These are phyloP conservation scores for Pseudocercospora vitis DNA, from an alignment of 2,329 filamentous ascomycete genomes.

Conservation along the genomic window DNA sequence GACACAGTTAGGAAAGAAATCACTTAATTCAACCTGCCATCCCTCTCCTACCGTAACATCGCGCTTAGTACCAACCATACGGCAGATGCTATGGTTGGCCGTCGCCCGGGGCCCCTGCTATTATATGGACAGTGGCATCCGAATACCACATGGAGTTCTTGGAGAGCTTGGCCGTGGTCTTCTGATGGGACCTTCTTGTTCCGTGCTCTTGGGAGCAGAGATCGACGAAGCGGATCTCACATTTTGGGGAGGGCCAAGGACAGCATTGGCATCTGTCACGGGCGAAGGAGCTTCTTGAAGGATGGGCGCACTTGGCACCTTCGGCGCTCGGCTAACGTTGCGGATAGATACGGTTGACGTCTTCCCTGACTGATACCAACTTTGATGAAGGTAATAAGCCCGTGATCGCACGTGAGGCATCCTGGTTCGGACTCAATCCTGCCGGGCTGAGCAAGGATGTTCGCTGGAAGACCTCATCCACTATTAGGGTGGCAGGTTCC, in stretches of 20 bases:
- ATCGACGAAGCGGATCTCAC: background rate
- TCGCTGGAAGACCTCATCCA: slow-evolving; percentile 3
- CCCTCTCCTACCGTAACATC: background rate
- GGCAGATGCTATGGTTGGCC: no score
- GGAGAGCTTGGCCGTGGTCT: slow-evolving; percentile 12
- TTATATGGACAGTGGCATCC: no score
- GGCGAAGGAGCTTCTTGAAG: slow-evolving; percentile 3
- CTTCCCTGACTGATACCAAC: no score
- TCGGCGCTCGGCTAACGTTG: background rate
- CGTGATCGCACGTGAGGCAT: no score
- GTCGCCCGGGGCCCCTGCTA: no score
- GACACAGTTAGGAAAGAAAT: no score
- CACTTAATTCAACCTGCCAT: no score
- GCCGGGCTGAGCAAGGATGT: background rate
- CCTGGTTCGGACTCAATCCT: no score
- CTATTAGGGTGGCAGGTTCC: no score
- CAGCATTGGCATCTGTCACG: background rate
- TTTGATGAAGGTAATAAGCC: no score
- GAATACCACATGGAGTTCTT: background rate
- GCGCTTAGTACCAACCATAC: background rate
- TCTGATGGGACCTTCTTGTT: slow-evolving; percentile 20
- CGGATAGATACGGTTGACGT: background rate
- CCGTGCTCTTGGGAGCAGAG: slow-evolving; percentile 13
- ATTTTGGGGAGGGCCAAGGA: background rate
- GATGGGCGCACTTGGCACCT: background rate